Percentiles rank a stretch among this genome's conserved stretches.
These are phyloP conservation scores for Plenodomus biglobosus DNA, from an alignment of 2,329 filamentous ascomycete genomes.

Conservation along the genomic window DNA sequence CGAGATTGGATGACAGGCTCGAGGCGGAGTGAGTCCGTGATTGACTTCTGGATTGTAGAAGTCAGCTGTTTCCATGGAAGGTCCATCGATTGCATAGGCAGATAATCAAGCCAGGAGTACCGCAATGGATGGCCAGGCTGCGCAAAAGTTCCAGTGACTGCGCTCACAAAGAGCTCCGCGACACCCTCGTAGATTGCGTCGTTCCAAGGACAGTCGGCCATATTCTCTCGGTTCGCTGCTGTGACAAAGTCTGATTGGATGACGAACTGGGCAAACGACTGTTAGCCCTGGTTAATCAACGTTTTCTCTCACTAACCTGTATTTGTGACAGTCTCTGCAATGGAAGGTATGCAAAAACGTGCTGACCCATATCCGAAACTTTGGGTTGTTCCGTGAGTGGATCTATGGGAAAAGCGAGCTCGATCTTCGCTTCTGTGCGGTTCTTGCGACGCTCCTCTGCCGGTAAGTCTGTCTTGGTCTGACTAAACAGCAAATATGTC, in stretches of 20 bases:
- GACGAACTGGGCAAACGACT: too few species aligned
- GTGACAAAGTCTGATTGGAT: too few species aligned
- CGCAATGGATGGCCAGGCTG: too few species aligned
- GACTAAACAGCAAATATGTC: background rate
- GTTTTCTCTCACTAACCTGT: too few species aligned
- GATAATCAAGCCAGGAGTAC: conserved; percentile 23
- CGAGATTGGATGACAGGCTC: conserved; percentile 17
- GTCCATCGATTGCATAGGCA: conserved; percentile 12
- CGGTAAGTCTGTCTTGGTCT: conserved; percentile 8
- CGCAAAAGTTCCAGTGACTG: too few species aligned
- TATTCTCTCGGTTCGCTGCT: too few species aligned
- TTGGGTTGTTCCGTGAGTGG: conserved; percentile 13
- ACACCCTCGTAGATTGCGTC: too few species aligned
- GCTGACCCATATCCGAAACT: conserved; percentile 12
- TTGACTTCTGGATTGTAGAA: conserved; percentile 3
- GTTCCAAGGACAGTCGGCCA: too few species aligned
- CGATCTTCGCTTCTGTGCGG: conserved; percentile 6
- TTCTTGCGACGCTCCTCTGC: conserved; percentile 10
- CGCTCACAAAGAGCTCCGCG: too few species aligned
- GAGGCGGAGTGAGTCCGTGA: conserved; percentile 3
- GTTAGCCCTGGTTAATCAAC: too few species aligned
- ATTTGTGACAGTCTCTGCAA: too few species aligned
- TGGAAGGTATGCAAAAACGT: conserved; percentile 27
- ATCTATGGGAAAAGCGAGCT: conserved; percentile 28
- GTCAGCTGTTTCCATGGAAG: conserved; percentile 11